Percentiles rank a stretch among this genome's conserved stretches.
phyloP scores from a whole-genome alignment of 331 rosid species.

The Rosa hybrid region DNA sequence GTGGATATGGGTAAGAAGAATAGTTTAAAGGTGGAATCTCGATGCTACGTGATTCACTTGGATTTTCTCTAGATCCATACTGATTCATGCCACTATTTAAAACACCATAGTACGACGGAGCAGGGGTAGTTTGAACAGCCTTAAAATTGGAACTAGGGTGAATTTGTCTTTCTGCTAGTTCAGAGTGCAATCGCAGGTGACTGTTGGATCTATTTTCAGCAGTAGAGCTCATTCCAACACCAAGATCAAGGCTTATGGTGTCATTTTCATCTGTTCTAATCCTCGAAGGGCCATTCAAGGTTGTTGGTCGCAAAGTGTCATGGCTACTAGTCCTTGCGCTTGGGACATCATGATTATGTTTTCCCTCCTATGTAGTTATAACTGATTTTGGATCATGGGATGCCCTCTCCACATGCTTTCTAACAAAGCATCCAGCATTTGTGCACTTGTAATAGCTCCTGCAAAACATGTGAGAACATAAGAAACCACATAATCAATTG shows the following conservation, averaged over 20 bases:
- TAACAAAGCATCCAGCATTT: slow-evolving; percentile 85
- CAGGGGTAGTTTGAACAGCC: slow-evolving; percentile 51
- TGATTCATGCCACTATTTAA: slow-evolving; percentile 50
- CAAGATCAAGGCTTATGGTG: slow-evolving; percentile 90
- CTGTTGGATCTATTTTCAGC: slow-evolving; percentile 56
- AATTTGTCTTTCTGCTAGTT: slow-evolving; percentile 45
- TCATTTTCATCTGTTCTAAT: slow-evolving; percentile 70
- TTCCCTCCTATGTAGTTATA: slow-evolving; percentile 93
- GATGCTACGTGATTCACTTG: slow-evolving; percentile 39
- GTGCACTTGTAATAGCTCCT: slow-evolving; percentile 99
- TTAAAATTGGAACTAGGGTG: slow-evolving; percentile 52
- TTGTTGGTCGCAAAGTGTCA: slow-evolving; percentile 57
- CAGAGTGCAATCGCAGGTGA: slow-evolving; percentile 50
- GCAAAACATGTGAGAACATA: slow-evolving; percentile 32
- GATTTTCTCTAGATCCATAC: slow-evolving; percentile 71
- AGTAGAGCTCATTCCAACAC: slow-evolving; percentile 74
- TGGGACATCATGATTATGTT: slow-evolving; percentile 91
- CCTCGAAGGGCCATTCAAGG: slow-evolving; percentile 41
- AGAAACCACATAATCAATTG: slow-evolving; percentile 12
- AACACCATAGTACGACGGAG: slow-evolving; percentile 58
- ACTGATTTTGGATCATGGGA: slow-evolving; percentile 98
- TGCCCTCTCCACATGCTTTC: slow-evolving; percentile 98
- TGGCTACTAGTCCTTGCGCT: slow-evolving; percentile 80
- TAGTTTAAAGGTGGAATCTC: slow-evolving; percentile 60
- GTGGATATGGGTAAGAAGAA: slow-evolving; percentile 72